A percentile compares a stretch with the other conserved stretches of the same genome.
These are phyloP conservation scores for Acer saccharum DNA, from an alignment of 345 rosid genomes.

Conservation along the genomic window DNA sequence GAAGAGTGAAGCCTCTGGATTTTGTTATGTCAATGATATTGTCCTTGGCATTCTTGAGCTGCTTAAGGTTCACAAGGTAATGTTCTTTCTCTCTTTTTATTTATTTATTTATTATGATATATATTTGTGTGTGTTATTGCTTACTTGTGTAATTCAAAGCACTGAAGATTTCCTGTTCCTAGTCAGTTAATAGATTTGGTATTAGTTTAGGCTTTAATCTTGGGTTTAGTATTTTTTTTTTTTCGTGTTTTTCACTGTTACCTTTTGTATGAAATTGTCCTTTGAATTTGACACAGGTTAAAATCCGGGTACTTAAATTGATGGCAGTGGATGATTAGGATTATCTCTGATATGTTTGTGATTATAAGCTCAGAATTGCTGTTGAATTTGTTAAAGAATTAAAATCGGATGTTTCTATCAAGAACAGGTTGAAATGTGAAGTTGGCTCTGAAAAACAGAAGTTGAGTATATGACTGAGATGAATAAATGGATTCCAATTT, in stretches of 20 bases:
- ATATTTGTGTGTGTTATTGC: neutral
- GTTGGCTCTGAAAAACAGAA: neutral
- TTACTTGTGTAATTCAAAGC: neutral
- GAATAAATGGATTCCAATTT: neutral
- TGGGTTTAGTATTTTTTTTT: neutral
- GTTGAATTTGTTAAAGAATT: neutral
- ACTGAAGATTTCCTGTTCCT: neutral
- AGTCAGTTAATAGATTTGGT: neutral
- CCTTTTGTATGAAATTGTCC: neutral
- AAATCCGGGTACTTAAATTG: neutral
- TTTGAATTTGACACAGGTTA: neutral
- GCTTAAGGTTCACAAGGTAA: conserved; percentile 92
- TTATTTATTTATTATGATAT: neutral
- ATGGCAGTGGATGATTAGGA: neutral
- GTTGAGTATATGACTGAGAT: neutral
- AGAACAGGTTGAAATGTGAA: neutral
- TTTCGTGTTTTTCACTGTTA: neutral
- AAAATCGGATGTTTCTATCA: neutral
- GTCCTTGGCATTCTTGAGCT: conserved; percentile 94
- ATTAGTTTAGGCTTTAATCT: neutral
- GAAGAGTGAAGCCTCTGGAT: conserved; percentile 98
- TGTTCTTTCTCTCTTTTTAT: neutral
- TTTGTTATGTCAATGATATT: conserved; percentile 94
- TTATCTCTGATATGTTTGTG: neutral
- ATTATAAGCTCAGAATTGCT: neutral